A percentile compares a stretch with the other conserved stretches of the same genome.
Conservation (phyloP, 2,329 filamentous ascomycete genomes). For the Delphinella strobiligena region DNA sequence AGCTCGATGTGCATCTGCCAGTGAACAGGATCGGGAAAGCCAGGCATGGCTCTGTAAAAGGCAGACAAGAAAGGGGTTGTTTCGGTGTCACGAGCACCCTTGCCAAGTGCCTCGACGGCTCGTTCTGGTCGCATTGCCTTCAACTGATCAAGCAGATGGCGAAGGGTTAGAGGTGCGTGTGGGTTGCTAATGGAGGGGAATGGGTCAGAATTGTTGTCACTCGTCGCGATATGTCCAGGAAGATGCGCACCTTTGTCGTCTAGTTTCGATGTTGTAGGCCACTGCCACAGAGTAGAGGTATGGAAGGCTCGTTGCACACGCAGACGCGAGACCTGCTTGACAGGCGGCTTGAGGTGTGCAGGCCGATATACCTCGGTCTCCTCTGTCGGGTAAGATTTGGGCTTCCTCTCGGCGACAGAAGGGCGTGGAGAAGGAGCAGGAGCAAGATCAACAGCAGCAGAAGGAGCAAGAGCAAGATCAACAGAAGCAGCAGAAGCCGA, state of each 20-base stretch:
- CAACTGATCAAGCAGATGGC: constrained; percentile 14
- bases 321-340: too few species aligned
- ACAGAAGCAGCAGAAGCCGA: constrained; percentile 1
- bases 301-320: constrained; percentile 2
- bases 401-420: too few species aligned
- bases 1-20: constrained; percentile 25
- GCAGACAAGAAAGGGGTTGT: constrained; percentile 32
- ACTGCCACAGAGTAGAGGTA: neutral
- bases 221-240: neutral
- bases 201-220: constrained; percentile 1
- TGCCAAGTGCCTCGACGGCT: constrained; percentile 20
- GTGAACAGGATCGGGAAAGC: constrained; percentile 18
- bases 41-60: constrained; percentile 24
- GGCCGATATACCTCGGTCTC: neutral
- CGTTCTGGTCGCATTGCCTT: constrained; percentile 20
- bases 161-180: constrained; percentile 3
- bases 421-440: too few species aligned
- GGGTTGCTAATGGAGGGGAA: neutral
- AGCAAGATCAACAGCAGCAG: too few species aligned
- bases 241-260: constrained; percentile 7
- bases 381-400: too few species aligned
- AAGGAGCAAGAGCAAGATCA: constrained; percentile 1
- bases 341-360: too few species aligned
- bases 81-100: constrained; percentile 22
- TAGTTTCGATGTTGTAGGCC: too few species aligned